Evolutionary conservation across 225 moss, liverwort and hornwort species (phyloP).

Genomic region (Anthoceros angustus): DNA sequence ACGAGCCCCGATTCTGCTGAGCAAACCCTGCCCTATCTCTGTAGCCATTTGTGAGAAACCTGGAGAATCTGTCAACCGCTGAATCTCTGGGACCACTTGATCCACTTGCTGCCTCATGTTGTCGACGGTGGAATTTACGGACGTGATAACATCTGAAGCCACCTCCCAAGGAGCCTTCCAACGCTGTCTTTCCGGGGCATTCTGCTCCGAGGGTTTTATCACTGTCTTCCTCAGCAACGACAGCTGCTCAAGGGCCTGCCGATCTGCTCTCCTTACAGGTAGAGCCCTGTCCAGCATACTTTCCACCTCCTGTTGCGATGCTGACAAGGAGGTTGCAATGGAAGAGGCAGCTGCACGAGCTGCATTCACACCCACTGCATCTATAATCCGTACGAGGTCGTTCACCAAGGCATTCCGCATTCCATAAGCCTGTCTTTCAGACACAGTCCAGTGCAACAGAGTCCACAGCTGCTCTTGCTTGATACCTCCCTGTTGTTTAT

Average conservation of each 20-base stretch:
- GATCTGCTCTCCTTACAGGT: slow-evolving; percentile 35
- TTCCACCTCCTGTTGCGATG: slow-evolving; percentile 46
- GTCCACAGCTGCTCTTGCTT: slow-evolving; percentile 57
- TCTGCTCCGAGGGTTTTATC: slow-evolving; percentile 10
- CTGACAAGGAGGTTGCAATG: slow-evolving; percentile 30
- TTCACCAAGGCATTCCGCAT: slow-evolving; percentile 47
- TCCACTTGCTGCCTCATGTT: slow-evolving; percentile 39
- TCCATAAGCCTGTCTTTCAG: slow-evolving; percentile 48
- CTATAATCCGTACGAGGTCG: slow-evolving; percentile 46
- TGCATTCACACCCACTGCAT: slow-evolving; percentile 42
- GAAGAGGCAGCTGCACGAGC: slow-evolving; percentile 45
- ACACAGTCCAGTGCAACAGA: slow-evolving; percentile 56
- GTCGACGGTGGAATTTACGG: slow-evolving; percentile 27
- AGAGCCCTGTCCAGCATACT: slow-evolving; percentile 35
- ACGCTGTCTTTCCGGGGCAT: background rate
- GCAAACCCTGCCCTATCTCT: slow-evolving; percentile 44
- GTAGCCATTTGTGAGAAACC: slow-evolving; percentile 36
- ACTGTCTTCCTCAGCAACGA: slow-evolving; percentile 36
- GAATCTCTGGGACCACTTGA: slow-evolving; percentile 40
- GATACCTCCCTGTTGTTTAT: slow-evolving; percentile 51
- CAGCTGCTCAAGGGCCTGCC: slow-evolving; percentile 38
- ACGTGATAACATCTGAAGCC: slow-evolving; percentile 33
- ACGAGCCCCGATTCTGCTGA: slow-evolving; percentile 44
- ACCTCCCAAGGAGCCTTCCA: slow-evolving; percentile 44
- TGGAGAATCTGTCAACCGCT: slow-evolving; percentile 34